Conservation (phyloP, 2,329 filamentous ascomycete species). For the Whalleya microplaca region DNA sequence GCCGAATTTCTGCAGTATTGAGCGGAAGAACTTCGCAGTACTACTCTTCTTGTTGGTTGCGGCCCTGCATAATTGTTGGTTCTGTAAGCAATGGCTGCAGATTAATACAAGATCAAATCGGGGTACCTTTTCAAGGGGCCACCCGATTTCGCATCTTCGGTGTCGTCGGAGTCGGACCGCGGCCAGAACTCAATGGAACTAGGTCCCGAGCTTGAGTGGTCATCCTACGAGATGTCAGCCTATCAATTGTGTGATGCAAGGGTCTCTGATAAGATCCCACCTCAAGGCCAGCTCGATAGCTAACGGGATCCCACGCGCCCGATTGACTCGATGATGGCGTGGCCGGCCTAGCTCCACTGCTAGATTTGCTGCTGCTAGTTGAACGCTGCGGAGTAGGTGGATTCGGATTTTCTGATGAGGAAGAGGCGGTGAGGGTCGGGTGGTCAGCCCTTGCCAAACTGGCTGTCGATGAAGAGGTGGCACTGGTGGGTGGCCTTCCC, state of each 20-base stretch:
- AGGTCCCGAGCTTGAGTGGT: slow-evolving; percentile 14
- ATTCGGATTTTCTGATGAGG: background rate
- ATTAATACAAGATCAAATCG: background rate
- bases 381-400: background rate
- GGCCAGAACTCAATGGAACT: slow-evolving; percentile 26
- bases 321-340: slow-evolving; percentile 1
- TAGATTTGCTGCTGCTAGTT: background rate
- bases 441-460: background rate
- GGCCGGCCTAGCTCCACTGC: background rate
- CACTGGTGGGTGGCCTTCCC: background rate
- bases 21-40: slow-evolving; percentile 21
- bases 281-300: slow-evolving; percentile 2
- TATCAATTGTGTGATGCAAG: background rate
- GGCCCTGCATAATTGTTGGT: background rate
- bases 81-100: too few species aligned
- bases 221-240: slow-evolving; percentile 6
- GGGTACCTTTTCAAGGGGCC: slow-evolving; percentile 17
- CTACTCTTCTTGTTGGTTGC: background rate
- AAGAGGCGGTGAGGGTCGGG: background rate
- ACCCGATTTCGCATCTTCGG: slow-evolving; percentile 5
- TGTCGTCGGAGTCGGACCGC: slow-evolving; percentile 28
- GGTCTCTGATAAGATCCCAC: slow-evolving; percentile 2
- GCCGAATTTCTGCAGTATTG: slow-evolving; percentile 27
- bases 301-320: slow-evolving; percentile 8
- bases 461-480: background rate